Base-by-base conservation (phyloP, 371 early-diverging fungal species). In the Apophysomyces sp. region DNA sequence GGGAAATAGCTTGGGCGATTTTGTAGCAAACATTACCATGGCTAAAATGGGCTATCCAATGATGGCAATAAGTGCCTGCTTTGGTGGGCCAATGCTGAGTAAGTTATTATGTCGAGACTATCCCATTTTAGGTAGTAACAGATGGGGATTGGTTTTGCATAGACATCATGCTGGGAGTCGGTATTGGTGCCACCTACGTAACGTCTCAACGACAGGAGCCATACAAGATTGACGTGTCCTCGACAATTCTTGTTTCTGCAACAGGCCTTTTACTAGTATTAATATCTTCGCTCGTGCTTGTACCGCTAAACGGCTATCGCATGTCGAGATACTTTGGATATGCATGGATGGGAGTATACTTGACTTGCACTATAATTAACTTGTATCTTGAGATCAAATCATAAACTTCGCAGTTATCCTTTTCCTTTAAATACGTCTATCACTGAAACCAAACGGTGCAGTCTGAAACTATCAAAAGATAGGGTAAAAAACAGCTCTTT, bases 51-150 rank as follows among this genome's bases (percentile, higher is more conserved):
- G 94, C 1, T 91, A 83, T 61, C 93, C 94, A 1, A 80, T 84
- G 63, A 94, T 94, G 93, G 93, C 92, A 0, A 80, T 94, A 57
- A 86, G 90, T 21, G 94, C 94, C 0, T 93, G 93, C 60, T 94
- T 92, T 71, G 93, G 92, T 18, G 89, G 92, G 2, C 93, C 93
- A 6, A 82, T 93, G 85, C 68, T 93, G 16, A 91, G 87, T 89
- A 83, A 71, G 78, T 77, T 54, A 12, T 34, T 7, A 31, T 2
- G 11, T 11, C n/a, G 24, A 24, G 26, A 4, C 0, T 4, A 39
- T 12, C 16, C 32, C 37, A 34, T 26, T 36, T 44, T 24, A 2
- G 1, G 54, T 26, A 5, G 39, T 55, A 18, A 12, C 44, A 30
- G 21, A 29, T 55, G 12, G 6, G 26, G 36, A 28, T 40, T 24